These are phyloP conservation scores for Balamuthia mandrillaris DNA, from an alignment of 208 protist species.

Conservation along the genomic window DNA sequence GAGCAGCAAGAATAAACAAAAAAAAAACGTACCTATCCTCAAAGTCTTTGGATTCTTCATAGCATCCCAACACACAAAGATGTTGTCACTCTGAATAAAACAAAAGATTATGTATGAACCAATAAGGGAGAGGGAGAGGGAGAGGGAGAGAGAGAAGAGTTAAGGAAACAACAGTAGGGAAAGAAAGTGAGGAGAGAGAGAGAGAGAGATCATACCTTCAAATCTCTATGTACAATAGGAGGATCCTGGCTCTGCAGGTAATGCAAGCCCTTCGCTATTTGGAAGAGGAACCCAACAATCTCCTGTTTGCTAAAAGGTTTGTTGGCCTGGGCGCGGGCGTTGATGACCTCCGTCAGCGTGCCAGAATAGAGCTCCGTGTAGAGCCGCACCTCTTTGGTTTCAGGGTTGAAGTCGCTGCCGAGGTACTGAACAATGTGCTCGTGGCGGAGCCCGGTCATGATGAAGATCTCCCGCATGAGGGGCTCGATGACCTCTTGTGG, in stretches of 20 bases:
- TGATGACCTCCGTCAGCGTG: neutral
- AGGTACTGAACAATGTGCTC: neutral
- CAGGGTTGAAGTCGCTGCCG: neutral
- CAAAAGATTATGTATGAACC: too few relatives aligned
- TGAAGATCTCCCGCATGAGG: neutral
- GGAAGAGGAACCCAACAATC: neutral
- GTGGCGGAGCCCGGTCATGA: neutral
- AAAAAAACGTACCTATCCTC: too few relatives aligned
- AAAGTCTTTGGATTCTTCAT: slow-evolving; percentile 15
- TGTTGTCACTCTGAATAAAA: neutral
- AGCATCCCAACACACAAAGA: neutral
- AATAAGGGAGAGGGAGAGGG: neutral
- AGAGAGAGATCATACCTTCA: neutral
- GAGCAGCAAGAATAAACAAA: too few relatives aligned
- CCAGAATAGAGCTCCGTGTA: slow-evolving; percentile 4
- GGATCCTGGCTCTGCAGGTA: neutral
- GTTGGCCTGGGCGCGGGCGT: neutral
- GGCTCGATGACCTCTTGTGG: neutral
- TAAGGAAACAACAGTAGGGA: neutral
- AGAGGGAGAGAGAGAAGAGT: too few relatives aligned
- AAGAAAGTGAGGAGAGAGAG: neutral
- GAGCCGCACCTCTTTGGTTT: neutral
- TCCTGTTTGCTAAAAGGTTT: neutral
- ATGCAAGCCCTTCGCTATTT: neutral
- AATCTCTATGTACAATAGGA: neutral